Base-by-base conservation (phyloP, 2,329 filamentous ascomycete genomes). In the Aspergillus spinulosporus region DNA sequence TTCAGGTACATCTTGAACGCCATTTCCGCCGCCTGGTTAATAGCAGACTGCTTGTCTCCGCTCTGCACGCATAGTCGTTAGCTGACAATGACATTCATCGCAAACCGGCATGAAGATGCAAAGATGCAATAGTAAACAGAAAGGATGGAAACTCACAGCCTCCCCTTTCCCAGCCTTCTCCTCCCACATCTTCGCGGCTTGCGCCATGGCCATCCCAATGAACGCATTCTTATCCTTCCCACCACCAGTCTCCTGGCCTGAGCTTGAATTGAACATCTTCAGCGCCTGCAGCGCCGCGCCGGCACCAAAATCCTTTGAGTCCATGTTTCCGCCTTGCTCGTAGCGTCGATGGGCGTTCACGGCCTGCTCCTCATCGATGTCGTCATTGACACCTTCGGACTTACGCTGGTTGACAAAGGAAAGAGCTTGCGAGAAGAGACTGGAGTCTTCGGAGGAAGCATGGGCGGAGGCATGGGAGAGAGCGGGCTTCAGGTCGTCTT, bases 1-100 rank as follows among this genome's bases (percentile, higher is more conserved):
- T 96, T 92, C 79, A 95, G 77, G 74, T 92, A 96, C 84, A 96
- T 88, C 83, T 96, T 92, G 66, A 96, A 74, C 2, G 92, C 92
- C 83, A 90, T 88, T 80, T 96, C 87, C 1, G 86, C 92, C 2
- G 92, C 92, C 72, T 86, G 80, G 70, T 88, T 85, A 47, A 97
- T 79, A 49, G 86, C 90, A 47, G 85, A 86, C 75, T 96, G 85
- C 83, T 96, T 96, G 75, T 84, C 88, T 4, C 88, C 83, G 28
- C 82, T 60, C 74, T 76, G 53, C 2, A 59, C 28, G 11, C 47
- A 34, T 46, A 42, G 21, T 21, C 21, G 21, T 37, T 14, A 21
- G 45, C 37, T 11, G 31, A 21, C 21, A 21, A 21, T 21, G 21
- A 21, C 21, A 21, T 21, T 21, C 21, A 21, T 21, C 21, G 21